phyloP scores from a whole-genome alignment of 2,329 filamentous ascomycete species.

The Phoma sp. region DNA sequence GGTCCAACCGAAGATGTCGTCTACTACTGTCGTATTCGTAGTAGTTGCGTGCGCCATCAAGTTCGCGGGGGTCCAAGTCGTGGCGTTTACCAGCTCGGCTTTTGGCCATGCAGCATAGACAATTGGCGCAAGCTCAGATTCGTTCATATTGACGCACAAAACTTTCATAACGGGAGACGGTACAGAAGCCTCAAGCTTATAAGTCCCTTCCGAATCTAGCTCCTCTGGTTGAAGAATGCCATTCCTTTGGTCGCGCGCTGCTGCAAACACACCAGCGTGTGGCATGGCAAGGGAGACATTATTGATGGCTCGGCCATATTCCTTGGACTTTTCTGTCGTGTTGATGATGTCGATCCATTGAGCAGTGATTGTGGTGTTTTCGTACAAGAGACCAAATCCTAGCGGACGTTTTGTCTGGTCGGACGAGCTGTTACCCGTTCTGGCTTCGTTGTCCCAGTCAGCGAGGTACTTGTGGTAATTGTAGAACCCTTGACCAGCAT shows the following conservation, averaged over 20 bases:
- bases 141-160: conserved; percentile 72
- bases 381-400: conserved; percentile 69
- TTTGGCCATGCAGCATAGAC: conserved; percentile 69
- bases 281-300: conserved; percentile 82
- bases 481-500: conserved; percentile 73
- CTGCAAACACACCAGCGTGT: conserved; percentile 72
- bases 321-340: conserved; percentile 58
- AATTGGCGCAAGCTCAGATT: conserved; percentile 67
- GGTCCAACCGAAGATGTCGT: conserved; percentile 76
- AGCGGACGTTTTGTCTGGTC: conserved; percentile 61
- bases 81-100: conserved; percentile 35
- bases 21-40: conserved; percentile 60
- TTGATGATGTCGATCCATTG: conserved; percentile 72
- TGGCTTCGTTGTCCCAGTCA: conserved; percentile 61
- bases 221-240: conserved; percentile 71
- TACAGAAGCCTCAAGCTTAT: conserved; percentile 71
- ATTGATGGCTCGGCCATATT: conserved; percentile 68
- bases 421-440: conserved; percentile 53
- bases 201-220: conserved; percentile 70
- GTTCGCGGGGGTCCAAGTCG: conserved; percentile 24
- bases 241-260: conserved; percentile 68
- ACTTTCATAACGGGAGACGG: conserved; percentile 76
- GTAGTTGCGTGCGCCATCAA: conserved; percentile 33
- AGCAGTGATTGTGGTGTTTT: conserved; percentile 75
- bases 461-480: conserved; percentile 70